Base-by-base conservation (phyloP, 192 early-diverging fungal genomes). In the Cladochytrium replicatum region DNA sequence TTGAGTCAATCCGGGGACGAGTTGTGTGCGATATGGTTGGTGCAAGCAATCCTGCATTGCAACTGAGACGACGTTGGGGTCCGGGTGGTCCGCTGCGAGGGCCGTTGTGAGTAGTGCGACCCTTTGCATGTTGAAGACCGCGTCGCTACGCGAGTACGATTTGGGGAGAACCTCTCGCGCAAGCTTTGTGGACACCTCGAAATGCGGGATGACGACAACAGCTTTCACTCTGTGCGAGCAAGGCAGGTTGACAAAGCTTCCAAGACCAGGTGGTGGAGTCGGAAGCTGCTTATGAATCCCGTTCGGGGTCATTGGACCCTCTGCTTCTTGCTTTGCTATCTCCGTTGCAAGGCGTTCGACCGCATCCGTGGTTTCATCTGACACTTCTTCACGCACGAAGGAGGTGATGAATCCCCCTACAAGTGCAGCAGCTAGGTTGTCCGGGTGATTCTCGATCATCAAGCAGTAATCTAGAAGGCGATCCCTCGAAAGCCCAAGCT, bases 11-110 rank as follows among this genome's bases (percentile, higher is more conserved):
- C 96, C 96, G 6, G 96, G 96, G 30, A 99, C 84, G 61, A 99
- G 70, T 59, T 88, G 81, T 55, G 83, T 85, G 29, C 96, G 73
- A 67, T 99, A 95, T 4, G 84, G 84, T 67, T 99, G 96, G 63
- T 99, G 96, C n/a, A 97, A 67, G 57, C 80, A 77, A 70, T 99
- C 96, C 50, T 81, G 81, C 93, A 99, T 97, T 4, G 92, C 88
- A 46, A 87, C 83, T 58, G 72, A 82, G 55, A 99, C 84, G 27
- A 91, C 52, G 57, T 79, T 74, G 2, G 89, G 71, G 55, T 86
- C 73, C 23, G 82, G 72, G 4, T 41, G 32, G 1, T 5, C 40
- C 23, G 64, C 68, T 37, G 80, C 83, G 29, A 97, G 73, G 11
- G 85, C 87, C 8, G 80, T 80, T 28, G 83, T 85, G 48, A 99